Percentiles rank a stretch among this genome's conserved stretches.
Evolutionary conservation across 78 protist species (phyloP).

Genomic region (Fonticula alba): DNA sequence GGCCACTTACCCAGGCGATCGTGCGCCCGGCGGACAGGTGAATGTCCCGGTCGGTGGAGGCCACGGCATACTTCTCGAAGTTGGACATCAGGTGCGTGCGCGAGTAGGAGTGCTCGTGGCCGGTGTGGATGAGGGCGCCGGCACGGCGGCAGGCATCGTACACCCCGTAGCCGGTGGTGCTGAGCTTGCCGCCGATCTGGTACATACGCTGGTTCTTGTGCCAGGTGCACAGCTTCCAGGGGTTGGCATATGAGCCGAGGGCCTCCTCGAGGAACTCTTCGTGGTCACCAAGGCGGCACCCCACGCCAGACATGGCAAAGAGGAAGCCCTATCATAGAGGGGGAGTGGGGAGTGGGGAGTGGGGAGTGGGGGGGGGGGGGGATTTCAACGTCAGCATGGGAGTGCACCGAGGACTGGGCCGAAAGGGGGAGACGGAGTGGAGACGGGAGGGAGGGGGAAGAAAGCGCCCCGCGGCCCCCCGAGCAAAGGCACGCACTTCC

Average conservation of each 20-base stretch:
- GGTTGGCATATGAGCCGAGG: neutral
- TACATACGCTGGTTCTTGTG: conserved; percentile 1
- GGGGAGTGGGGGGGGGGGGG: no score
- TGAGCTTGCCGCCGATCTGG: neutral
- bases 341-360: neutral
- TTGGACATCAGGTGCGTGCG: neutral
- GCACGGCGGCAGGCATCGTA: neutral
- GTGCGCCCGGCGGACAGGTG: neutral
- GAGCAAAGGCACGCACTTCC: no score
- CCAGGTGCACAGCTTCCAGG: neutral
- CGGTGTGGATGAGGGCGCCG: neutral
- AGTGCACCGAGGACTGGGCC: neutral
- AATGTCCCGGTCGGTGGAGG: neutral
- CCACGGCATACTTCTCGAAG: neutral
- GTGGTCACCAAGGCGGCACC: neutral
- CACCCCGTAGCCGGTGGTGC: neutral
- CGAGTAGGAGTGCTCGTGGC: neutral
- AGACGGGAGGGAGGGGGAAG: no score
- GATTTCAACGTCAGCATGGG: neutral
- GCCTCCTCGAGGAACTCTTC: neutral
- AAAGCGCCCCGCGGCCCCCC: neutral
- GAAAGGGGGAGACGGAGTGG: neutral
- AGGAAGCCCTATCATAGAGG: neutral
- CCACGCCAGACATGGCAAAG: neutral
- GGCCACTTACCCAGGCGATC: neutral